Base-by-base conservation (phyloP, 768 basidiomycete species). In the Exidia glandulosa region DNA sequence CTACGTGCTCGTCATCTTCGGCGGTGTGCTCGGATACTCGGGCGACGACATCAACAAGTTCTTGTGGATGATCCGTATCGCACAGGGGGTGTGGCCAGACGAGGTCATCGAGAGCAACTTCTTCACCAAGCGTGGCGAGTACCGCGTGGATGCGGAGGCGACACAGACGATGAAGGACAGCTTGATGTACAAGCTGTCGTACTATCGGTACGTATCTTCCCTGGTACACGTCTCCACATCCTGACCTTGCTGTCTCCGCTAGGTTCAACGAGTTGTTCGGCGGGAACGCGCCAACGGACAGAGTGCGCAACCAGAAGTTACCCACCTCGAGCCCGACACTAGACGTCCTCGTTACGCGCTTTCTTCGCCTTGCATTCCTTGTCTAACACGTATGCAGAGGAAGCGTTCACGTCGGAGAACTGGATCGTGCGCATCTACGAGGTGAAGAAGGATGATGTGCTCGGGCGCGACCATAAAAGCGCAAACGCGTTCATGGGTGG, bases 41-140 rank as follows among this genome's bases (percentile, higher is more conserved):
- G 96, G 95, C 14, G 96, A 99, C 70, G 96, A 99, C 70, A 89
- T 99, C 77, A 99, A 99, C 83, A 99, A 99, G 75, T 99, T 97
- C 82, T 74, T 99, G 56, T 97, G 94, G 94, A 97, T 97, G 91
- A 87, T 97, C 61, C 84, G 90, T 59, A 92, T 93, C 64, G 84
- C 91, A 3, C 93, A 95, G 67, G 94, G 94, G 55, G 88, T 95
- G 32, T 97, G 94, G 94, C 96, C 96, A 0, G 93, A 98, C 34
- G 96, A 98, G 73, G 90, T 99, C 62, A 92, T 90, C 70, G 96
- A 99, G 74, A 81, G 85, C 36, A 88, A 88, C 70, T 99, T 90
- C 76, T 99, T 99, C 74, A 98, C 88, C 0, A 78, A 85, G 27
- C 76, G 87, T 14, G 96, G 96, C 50, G 96, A 98, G 70, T 99